phyloP scores from a whole-genome alignment of 2,329 filamentous ascomycete species.

The Colletotrichum theobromicola region DNA sequence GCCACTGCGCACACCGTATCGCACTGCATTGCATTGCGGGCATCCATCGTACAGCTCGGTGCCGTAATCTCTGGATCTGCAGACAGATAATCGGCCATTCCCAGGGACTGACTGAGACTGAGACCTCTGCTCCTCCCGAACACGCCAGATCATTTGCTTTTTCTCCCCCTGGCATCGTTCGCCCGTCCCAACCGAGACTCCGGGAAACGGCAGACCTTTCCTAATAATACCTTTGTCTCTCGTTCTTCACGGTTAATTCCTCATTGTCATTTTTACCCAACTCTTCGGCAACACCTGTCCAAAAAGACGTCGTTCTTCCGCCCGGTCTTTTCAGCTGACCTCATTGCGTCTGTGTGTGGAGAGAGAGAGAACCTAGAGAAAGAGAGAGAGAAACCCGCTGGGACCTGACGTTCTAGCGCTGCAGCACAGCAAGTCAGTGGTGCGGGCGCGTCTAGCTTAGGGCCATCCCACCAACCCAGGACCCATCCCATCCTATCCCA shows the following conservation, averaged over 20 bases:
- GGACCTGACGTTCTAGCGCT: background rate
- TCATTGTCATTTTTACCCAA: background rate
- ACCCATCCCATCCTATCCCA: no score
- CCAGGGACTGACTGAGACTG: background rate
- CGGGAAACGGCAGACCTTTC: slow-evolving; percentile 18
- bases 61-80: background rate
- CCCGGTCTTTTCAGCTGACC: background rate
- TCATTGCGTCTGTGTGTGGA: background rate
- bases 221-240: slow-evolving; percentile 22
- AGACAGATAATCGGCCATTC: background rate
- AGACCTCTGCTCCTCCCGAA: slow-evolving; percentile 9
- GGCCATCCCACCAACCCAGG: background rate
- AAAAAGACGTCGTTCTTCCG: background rate
- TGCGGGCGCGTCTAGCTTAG: slow-evolving; percentile 10
- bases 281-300: background rate
- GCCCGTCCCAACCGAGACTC: slow-evolving; percentile 4
- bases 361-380: no score
- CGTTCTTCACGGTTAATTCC: slow-evolving; percentile 12
- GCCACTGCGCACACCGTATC: background rate
- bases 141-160: slow-evolving; percentile 22
- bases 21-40: background rate
- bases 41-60: background rate
- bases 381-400: background rate
- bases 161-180: slow-evolving; percentile 13
- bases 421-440: background rate